These are phyloP conservation scores for Sungouiella thailandica DNA, from an alignment of 805 yeast species.

Conservation along the genomic window DNA sequence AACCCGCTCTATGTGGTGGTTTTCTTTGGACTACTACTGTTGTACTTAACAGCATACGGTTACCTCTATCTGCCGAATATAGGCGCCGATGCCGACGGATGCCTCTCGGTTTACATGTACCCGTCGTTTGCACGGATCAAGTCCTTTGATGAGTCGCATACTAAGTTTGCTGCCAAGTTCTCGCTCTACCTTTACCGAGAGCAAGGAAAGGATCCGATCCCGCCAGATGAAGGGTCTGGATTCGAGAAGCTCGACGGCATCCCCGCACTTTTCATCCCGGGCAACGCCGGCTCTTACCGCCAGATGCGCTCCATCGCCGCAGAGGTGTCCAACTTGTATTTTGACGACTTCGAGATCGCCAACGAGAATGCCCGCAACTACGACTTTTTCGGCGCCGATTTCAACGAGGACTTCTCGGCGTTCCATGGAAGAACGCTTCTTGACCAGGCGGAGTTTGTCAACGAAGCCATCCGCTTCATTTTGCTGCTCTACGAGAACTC, in stretches of 20 bases:
- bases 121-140: slow-evolving; percentile 76
- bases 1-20: slow-evolving; percentile 13
- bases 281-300: slow-evolving; percentile 91
- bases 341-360: slow-evolving; percentile 25
- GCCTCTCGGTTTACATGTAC: slow-evolving; percentile 71
- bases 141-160: slow-evolving; percentile 67
- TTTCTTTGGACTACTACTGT: slow-evolving; percentile 6
- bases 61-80: slow-evolving; percentile 8
- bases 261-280: slow-evolving; percentile 92
- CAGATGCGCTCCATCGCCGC: slow-evolving; percentile 94
- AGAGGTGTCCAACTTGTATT: slow-evolving; percentile 55
- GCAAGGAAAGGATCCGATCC: slow-evolving; percentile 59
- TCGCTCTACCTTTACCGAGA: slow-evolving; percentile 84
- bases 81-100: slow-evolving; percentile 38
- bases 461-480: slow-evolving; percentile 80
- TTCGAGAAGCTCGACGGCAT: slow-evolving; percentile 50
- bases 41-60: slow-evolving; percentile 7
- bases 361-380: slow-evolving; percentile 41
- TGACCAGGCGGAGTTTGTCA: slow-evolving; percentile 89
- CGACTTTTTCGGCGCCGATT: slow-evolving; percentile 89
- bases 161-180: slow-evolving; percentile 74
- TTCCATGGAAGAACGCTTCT: slow-evolving; percentile 90
- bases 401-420: slow-evolving; percentile 94
- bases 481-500: slow-evolving; percentile 55
- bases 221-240: slow-evolving; percentile 34